A percentile compares a stretch with the other conserved stretches of the same genome.
Conservation (phyloP, 352 stramenopile genomes). For the Pythium dissotocum region DNA sequence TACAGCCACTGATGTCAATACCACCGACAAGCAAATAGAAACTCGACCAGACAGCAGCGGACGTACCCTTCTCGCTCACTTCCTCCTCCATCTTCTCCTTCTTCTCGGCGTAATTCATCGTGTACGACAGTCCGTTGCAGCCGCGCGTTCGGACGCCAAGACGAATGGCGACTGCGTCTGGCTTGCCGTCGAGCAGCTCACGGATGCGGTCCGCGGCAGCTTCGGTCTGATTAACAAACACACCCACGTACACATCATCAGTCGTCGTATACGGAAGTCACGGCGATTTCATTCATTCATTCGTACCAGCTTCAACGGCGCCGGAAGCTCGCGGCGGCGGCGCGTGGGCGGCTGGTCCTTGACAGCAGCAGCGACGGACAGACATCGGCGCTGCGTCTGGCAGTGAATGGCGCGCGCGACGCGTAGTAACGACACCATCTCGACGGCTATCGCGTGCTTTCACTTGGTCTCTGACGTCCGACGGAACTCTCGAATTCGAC, state of each 20-base stretch:
- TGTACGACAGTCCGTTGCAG: slow-evolving; percentile 99
- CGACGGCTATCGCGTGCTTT: neutral
- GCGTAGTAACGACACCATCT: slow-evolving; percentile 21
- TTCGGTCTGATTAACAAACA: slow-evolving; percentile 64
- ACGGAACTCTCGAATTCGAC: slow-evolving; percentile 12
- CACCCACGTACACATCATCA: neutral
- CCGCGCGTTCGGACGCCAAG: slow-evolving; percentile 95
- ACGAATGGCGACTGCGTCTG: slow-evolving; percentile 93
- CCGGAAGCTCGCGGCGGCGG: slow-evolving; percentile 67
- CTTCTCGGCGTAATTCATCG: slow-evolving; percentile 98
- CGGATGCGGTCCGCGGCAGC: slow-evolving; percentile 86
- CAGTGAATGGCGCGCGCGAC: neutral
- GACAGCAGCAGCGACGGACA: slow-evolving; percentile 45
- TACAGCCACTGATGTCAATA: slow-evolving; percentile 13
- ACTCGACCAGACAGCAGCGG: neutral
- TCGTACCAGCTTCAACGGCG: slow-evolving; percentile 74
- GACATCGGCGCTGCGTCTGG: slow-evolving; percentile 18
- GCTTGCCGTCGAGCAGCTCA: slow-evolving; percentile 82
- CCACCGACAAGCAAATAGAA: neutral
- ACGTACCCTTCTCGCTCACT: slow-evolving; percentile 85
- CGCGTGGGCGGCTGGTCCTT: slow-evolving; percentile 40
- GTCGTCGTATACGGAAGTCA: neutral
- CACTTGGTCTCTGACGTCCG: slow-evolving; percentile 3
- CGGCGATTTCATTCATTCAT: no score
- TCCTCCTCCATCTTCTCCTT: slow-evolving; percentile 94